Percentiles rank a stretch among this genome's conserved stretches.
Evolutionary conservation across 2,329 filamentous ascomycete genomes (phyloP).

Genomic region (Aspergillus amoenus): DNA sequence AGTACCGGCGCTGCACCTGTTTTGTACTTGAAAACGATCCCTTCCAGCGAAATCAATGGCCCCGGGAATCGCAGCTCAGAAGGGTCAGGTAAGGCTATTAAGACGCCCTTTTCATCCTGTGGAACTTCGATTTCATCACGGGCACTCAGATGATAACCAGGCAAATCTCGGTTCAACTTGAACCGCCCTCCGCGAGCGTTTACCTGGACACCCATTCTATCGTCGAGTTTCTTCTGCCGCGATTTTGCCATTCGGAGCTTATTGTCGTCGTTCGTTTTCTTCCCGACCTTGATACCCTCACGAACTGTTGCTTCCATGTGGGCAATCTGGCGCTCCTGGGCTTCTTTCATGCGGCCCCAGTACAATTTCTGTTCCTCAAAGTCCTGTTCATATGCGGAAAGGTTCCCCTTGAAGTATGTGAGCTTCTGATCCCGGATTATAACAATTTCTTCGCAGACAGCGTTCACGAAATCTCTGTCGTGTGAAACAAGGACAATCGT

Average conservation of each 20-base stretch:
- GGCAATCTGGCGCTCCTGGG: conserved; percentile 75
- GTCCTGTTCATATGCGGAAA: conserved; percentile 69
- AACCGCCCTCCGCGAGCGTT: conserved; percentile 71
- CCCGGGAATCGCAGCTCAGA: conserved; percentile 73
- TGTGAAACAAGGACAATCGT: conserved; percentile 81
- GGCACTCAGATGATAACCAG: conserved; percentile 58
- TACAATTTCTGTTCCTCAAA: conserved; percentile 64
- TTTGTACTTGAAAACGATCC: conserved; percentile 65
- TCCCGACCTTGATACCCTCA: conserved; percentile 72
- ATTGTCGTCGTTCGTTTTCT: conserved; percentile 77
- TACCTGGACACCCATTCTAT: conserved; percentile 75
- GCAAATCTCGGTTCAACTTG: conserved; percentile 74
- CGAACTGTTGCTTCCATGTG: conserved; percentile 78
- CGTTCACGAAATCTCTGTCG: conserved; percentile 76
- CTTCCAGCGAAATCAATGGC: conserved; percentile 69
- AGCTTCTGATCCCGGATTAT: conserved; percentile 71
- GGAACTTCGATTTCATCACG: conserved; percentile 72
- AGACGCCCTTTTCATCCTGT: conserved; percentile 57
- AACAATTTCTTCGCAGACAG: conserved; percentile 72
- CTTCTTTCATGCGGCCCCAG: conserved; percentile 74
- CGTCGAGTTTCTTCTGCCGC: conserved; percentile 79
- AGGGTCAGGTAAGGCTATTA: conserved; percentile 61
- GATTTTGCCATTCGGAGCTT: conserved; percentile 83
- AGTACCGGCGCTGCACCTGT: conserved; percentile 50
- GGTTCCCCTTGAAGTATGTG: conserved; percentile 71